These are phyloP conservation scores for Penicillium paneum DNA, from an alignment of 2,329 filamentous ascomycete species.

Conservation along the genomic window DNA sequence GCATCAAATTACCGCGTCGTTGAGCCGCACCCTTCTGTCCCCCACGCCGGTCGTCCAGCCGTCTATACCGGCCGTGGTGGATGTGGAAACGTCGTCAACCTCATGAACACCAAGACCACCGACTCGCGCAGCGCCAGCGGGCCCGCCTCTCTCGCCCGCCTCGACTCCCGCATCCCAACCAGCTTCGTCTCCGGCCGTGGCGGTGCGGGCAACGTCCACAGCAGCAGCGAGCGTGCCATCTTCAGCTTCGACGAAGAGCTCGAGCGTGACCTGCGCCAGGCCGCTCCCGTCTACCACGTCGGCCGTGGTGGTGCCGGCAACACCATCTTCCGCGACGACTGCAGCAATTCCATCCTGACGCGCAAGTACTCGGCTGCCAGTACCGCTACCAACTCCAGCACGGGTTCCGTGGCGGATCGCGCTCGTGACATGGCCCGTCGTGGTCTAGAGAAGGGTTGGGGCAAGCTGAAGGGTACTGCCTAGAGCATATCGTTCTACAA, in stretches of 20 bases:
- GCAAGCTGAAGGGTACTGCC: constrained; percentile 38
- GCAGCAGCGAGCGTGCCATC: constrained; percentile 55
- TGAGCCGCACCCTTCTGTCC: constrained; percentile 60
- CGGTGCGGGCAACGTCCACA: constrained; percentile 56
- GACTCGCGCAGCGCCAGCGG: constrained; percentile 43
- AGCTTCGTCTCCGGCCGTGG: constrained; percentile 51
- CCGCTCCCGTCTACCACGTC: constrained; percentile 62
- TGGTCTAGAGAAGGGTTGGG: constrained; percentile 41
- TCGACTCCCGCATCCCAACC: constrained; percentile 44
- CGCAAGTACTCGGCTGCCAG: constrained; percentile 39
- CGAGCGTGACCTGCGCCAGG: constrained; percentile 53
- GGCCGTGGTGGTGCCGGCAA: constrained; percentile 62
- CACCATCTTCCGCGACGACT: constrained; percentile 33
- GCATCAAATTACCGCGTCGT: constrained; percentile 52
- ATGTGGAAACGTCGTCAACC: constrained; percentile 56
- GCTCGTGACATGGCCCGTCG: constrained; percentile 37
- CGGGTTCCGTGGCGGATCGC: constrained; percentile 34
- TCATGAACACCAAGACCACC: constrained; percentile 53
- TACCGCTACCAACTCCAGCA: constrained; percentile 36
- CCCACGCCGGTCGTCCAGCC: constrained; percentile 47
- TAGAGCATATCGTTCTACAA: constrained; percentile 14
- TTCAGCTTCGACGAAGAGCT: constrained; percentile 68
- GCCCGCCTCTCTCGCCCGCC: constrained; percentile 50
- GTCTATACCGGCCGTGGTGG: constrained; percentile 56
- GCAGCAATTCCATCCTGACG: constrained; percentile 26